Conservation (phyloP, 2,329 filamentous ascomycete genomes). For the Talaromyces pinophilus region DNA sequence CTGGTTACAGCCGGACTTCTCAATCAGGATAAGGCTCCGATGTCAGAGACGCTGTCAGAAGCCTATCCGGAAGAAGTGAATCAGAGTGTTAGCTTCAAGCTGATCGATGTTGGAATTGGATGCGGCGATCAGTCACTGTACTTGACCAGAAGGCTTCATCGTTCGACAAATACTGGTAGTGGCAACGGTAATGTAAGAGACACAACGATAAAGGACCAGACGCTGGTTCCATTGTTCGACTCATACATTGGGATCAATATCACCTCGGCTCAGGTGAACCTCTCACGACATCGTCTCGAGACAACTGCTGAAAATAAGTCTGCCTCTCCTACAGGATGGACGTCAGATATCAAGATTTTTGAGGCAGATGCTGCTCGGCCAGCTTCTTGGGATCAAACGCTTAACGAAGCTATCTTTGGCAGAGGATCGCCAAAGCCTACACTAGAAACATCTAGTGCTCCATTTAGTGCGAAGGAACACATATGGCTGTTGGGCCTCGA, state of each 20-base stretch:
- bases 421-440: slow-evolving; percentile 1
- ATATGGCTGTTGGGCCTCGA: slow-evolving; percentile 59
- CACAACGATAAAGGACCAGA: neutral
- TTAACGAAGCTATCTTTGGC: slow-evolving; percentile 27
- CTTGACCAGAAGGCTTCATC: slow-evolving; percentile 38
- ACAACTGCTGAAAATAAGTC: neutral
- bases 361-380: slow-evolving; percentile 55
- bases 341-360: slow-evolving; percentile 40
- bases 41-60: neutral
- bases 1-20: slow-evolving; percentile 49
- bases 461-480: slow-evolving; percentile 28
- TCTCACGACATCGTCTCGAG: slow-evolving; percentile 30
- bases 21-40: slow-evolving; percentile 21
- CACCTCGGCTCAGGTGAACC: slow-evolving; percentile 48
- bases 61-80: neutral
- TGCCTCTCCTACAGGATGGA: neutral
- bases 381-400: slow-evolving; percentile 41
- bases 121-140: slow-evolving; percentile 61
- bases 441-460: neutral
- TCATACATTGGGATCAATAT: slow-evolving; percentile 58
- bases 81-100: slow-evolving; percentile 11
- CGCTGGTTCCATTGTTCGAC: slow-evolving; percentile 34
- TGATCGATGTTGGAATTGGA: slow-evolving; percentile 59
- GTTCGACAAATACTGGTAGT: neutral
- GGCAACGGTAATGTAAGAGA: slow-evolving; percentile 19